Conservation (phyloP, 345 rosid species). For the Anastatica hierochuntica region DNA sequence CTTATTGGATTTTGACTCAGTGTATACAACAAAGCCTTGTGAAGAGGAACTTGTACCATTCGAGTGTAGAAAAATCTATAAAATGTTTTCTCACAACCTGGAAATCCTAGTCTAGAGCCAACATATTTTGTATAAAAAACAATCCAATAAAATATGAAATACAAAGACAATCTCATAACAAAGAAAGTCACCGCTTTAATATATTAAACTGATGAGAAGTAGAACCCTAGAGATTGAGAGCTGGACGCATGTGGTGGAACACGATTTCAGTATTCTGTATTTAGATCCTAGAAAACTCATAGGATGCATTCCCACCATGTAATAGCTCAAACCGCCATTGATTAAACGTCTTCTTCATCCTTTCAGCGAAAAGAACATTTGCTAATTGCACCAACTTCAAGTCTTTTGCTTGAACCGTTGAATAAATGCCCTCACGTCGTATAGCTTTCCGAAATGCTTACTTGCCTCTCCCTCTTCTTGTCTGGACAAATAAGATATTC, state of each 20-base stretch:
- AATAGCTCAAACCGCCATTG: slow-evolving; percentile 61
- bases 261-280: slow-evolving; percentile 39
- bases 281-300: slow-evolving; percentile 10
- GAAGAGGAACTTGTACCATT: slow-evolving; percentile 30
- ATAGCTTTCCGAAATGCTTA: slow-evolving; percentile 30
- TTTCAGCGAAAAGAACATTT: slow-evolving; percentile 63
- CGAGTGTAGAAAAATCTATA: slow-evolving; percentile 41
- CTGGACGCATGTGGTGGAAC: slow-evolving; percentile 65
- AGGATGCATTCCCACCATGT: slow-evolving; percentile 21
- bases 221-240: slow-evolving; percentile 55
- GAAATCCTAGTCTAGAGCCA: slow-evolving; percentile 6
- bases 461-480: slow-evolving; percentile 52
- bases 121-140: not conserved
- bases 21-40: slow-evolving; percentile 48
- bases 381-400: slow-evolving; percentile 36
- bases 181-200: slow-evolving; percentile 46
- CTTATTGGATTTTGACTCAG: slow-evolving; percentile 53
- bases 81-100: slow-evolving; percentile 65
- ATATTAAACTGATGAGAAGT: slow-evolving; percentile 67
- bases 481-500: slow-evolving; percentile 91
- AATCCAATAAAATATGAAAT: not conserved
- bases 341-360: slow-evolving; percentile 57
- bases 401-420: slow-evolving; percentile 22
- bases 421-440: slow-evolving; percentile 20
- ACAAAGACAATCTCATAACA: not conserved